Percentiles rank a stretch among this genome's conserved stretches.
Evolutionary conservation across 1,284 basidiomycete species (phyloP).

Genomic region (Pascua guehoae): DNA sequence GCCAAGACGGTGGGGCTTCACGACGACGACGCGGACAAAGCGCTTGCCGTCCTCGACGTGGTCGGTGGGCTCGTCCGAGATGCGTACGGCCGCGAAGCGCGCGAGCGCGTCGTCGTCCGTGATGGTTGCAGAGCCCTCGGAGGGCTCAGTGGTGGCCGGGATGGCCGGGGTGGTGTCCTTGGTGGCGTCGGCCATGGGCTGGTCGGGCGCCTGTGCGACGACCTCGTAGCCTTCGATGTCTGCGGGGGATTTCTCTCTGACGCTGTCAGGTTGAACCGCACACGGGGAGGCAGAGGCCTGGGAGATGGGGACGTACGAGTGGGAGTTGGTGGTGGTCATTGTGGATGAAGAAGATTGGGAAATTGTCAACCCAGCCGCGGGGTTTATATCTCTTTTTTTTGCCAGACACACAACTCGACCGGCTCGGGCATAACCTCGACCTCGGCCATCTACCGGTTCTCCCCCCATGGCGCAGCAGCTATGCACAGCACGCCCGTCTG

Average conservation of each 20-base stretch:
- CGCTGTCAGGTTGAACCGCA: conserved; percentile 10
- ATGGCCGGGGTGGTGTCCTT: background rate
- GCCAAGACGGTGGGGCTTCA: background rate
- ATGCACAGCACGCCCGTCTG: no score
- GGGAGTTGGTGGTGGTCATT: background rate
- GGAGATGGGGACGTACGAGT: conserved; percentile 4
- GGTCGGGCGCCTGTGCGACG: background rate
- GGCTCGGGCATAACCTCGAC: no score
- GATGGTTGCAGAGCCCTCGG: background rate
- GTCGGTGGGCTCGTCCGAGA: conserved; percentile 1
- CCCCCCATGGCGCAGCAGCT: no score
- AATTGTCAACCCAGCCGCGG: no score
- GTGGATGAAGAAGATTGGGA: background rate
- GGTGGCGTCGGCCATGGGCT: background rate
- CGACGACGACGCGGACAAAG: conserved; percentile 1
- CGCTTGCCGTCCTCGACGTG: background rate
- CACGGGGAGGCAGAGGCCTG: no score
- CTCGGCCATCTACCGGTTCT: no score
- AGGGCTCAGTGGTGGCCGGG: background rate
- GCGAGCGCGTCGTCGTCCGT: background rate
- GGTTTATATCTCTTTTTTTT: no score
- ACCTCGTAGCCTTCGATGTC: conserved; percentile 12
- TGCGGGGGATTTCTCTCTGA: conserved; percentile 8
- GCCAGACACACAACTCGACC: no score
- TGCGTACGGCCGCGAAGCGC: background rate